These are phyloP conservation scores for Arthrobotrys musiformis DNA, from an alignment of 2,329 filamentous ascomycete genomes.

Conservation along the genomic window DNA sequence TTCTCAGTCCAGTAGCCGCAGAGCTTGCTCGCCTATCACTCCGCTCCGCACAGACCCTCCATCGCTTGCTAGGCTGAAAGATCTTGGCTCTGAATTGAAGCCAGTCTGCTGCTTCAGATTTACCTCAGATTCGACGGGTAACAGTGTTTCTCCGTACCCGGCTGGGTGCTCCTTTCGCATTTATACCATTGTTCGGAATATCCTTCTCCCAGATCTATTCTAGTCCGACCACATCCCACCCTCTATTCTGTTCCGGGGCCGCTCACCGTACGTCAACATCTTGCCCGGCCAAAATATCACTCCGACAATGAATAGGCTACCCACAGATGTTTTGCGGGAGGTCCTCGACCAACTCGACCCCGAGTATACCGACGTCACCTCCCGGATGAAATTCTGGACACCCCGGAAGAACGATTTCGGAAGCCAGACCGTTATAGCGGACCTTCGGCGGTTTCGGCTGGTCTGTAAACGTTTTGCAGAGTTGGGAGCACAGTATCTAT, in stretches of 20 bases:
- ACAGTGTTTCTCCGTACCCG: slow-evolving; percentile 46
- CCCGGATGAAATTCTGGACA: slow-evolving; percentile 66
- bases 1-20: slow-evolving; percentile 53
- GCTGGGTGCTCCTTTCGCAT: slow-evolving; percentile 32
- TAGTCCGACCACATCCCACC: slow-evolving; percentile 5
- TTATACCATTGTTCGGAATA: slow-evolving; percentile 46
- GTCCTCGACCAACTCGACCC: slow-evolving; percentile 67
- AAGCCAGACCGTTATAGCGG: slow-evolving; percentile 65
- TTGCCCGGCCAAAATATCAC: background rate
- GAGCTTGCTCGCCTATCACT: slow-evolving; percentile 55
- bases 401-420: slow-evolving; percentile 67
- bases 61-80: slow-evolving; percentile 56
- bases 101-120: slow-evolving; percentile 43
- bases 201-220: slow-evolving; percentile 45
- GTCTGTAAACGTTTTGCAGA: slow-evolving; percentile 67
- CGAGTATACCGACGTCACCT: slow-evolving; percentile 65
- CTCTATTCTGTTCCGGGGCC: slow-evolving; percentile 12
- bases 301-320: slow-evolving; percentile 60
- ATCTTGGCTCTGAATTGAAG: slow-evolving; percentile 51
- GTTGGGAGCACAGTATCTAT: slow-evolving; percentile 67
- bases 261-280: slow-evolving; percentile 40
- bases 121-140: slow-evolving; percentile 43
- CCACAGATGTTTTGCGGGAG: slow-evolving; percentile 66
- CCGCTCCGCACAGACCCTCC: slow-evolving; percentile 56
- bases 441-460: slow-evolving; percentile 66